Percentiles rank a stretch among this genome's conserved stretches.
Evolutionary conservation across 2,329 filamentous ascomycete genomes (phyloP).

Genomic region (Xylariaceae sp.): DNA sequence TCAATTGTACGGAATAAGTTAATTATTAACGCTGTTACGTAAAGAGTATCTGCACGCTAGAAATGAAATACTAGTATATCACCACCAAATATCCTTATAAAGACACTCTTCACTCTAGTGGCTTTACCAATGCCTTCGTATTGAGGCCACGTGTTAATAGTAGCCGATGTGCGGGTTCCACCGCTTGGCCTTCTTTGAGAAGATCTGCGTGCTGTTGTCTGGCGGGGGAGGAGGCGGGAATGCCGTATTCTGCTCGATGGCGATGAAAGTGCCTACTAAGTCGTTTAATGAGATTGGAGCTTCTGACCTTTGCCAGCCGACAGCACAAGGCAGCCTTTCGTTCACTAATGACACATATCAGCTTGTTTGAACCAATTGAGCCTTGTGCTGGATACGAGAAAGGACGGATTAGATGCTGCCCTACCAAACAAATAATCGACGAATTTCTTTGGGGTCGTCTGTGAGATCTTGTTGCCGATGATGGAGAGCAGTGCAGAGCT

Average conservation of each 20-base stretch:
- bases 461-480: constrained; percentile 51
- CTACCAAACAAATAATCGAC: constrained; percentile 54
- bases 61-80: no score
- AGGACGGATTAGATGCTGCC: no score
- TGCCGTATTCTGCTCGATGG: constrained; percentile 8
- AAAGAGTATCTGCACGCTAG: no score
- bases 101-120: no score
- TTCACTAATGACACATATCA: constrained; percentile 43
- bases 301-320: constrained; percentile 47
- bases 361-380: no score
- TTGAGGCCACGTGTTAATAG: background rate
- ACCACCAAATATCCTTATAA: no score
- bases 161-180: background rate
- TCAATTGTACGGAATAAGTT: no score
- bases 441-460: constrained; percentile 47
- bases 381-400: no score
- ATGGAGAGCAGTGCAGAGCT: constrained; percentile 54
- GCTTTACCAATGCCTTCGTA: no score
- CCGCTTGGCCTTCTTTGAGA: constrained; percentile 3
- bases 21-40: no score
- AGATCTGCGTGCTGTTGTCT: constrained; percentile 19
- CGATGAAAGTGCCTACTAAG: constrained; percentile 3
- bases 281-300: constrained; percentile 15
- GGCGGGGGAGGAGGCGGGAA: constrained; percentile 12
- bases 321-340: constrained; percentile 48